phyloP scores from a whole-genome alignment of 495 filamentous ascomycete genomes.

The Neurospora sp. region DNA sequence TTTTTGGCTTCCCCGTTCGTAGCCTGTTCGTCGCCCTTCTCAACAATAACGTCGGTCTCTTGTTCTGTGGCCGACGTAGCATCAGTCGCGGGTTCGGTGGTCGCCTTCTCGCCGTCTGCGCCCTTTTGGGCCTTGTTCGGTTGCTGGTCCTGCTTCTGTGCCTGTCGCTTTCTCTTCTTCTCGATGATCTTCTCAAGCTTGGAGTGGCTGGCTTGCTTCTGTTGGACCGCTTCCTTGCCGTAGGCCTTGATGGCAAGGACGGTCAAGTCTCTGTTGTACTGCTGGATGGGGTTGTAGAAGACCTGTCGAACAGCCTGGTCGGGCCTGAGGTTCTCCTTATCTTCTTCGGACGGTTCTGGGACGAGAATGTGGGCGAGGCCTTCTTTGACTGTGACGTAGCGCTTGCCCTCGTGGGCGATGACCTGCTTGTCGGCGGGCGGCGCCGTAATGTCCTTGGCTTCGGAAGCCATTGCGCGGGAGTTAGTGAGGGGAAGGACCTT shows the following conservation, averaged over 20 bases:
- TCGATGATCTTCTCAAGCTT: constrained; percentile 27
- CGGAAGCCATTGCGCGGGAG: constrained; percentile 18
- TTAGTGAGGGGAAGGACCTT: background rate
- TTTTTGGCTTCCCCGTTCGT: constrained; percentile 13
- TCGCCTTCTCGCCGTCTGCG: constrained; percentile 1
- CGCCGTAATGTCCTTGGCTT: constrained; percentile 13
- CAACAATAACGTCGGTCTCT: constrained; percentile 1
- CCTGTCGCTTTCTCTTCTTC: constrained; percentile 41
- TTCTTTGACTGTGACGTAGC: constrained; percentile 35
- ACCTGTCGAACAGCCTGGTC: constrained; percentile 56
- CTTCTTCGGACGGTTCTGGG: constrained; percentile 23
- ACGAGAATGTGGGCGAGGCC: constrained; percentile 38
- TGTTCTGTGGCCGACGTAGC: constrained; percentile 9
- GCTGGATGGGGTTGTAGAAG: constrained; percentile 98
- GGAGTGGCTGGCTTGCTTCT: constrained; percentile 29
- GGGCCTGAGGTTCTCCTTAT: constrained; percentile 15
- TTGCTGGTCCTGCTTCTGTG: constrained; percentile 17
- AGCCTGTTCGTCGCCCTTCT: constrained; percentile 5
- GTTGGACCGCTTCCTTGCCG: constrained; percentile 55
- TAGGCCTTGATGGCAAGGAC: constrained; percentile 82
- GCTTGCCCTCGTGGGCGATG: constrained; percentile 26
- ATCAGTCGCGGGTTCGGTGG: background rate
- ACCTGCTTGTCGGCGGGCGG: constrained; percentile 23
- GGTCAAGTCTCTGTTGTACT: constrained; percentile 94
- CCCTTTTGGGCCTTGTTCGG: constrained; percentile 17